phyloP scores from a whole-genome alignment of 495 filamentous ascomycete genomes.

The Aspergillus heteromorphus region DNA sequence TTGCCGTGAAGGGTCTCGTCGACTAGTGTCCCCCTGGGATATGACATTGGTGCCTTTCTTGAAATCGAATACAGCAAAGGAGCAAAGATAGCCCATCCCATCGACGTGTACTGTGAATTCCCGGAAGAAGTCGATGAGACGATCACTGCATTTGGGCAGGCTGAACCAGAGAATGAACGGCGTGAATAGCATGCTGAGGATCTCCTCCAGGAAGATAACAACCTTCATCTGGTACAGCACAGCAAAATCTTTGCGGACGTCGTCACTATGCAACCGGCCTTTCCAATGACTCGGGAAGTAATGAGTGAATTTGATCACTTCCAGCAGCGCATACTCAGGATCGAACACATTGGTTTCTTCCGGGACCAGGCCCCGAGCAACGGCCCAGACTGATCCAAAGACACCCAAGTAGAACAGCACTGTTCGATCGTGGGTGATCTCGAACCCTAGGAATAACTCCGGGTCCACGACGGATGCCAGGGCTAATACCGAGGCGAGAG shows the following conservation, averaged over 20 bases:
- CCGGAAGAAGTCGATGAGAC: slow-evolving; percentile 93
- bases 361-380: slow-evolving; percentile 71
- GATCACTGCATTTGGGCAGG: slow-evolving; percentile 83
- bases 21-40: slow-evolving; percentile 32
- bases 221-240: slow-evolving; percentile 82
- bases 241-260: slow-evolving; percentile 79
- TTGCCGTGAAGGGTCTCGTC: slow-evolving; percentile 24
- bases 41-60: slow-evolving; percentile 67
- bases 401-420: slow-evolving; percentile 74
- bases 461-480: slow-evolving; percentile 78
- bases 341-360: slow-evolving; percentile 89
- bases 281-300: slow-evolving; percentile 87
- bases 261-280: slow-evolving; percentile 80
- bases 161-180: slow-evolving; percentile 86
- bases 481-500: slow-evolving; percentile 76
- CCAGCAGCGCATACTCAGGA: slow-evolving; percentile 79
- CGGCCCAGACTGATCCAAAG: slow-evolving; percentile 72
- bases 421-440: slow-evolving; percentile 78
- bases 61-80: slow-evolving; percentile 97
- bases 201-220: slow-evolving; percentile 86
- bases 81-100: slow-evolving; percentile 91
- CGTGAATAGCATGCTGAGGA: slow-evolving; percentile 85
- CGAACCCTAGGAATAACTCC: slow-evolving; percentile 86
- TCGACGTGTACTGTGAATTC: slow-evolving; percentile 97
- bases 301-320: slow-evolving; percentile 87